phyloP scores from a whole-genome alignment of 2,329 filamentous ascomycete species.

The Alternaria arborescens region DNA sequence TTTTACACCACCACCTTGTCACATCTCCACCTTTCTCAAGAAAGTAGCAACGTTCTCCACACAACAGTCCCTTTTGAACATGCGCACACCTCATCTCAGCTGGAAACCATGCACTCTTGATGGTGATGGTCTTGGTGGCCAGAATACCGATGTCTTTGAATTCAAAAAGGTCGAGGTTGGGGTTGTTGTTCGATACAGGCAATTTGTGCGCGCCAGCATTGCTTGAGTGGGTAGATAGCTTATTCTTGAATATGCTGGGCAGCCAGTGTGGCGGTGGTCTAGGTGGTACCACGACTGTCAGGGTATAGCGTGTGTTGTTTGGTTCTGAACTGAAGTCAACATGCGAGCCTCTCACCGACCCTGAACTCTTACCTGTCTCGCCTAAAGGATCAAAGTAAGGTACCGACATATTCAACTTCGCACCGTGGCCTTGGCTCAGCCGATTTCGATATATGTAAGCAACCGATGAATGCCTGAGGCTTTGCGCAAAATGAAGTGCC shows the following conservation, averaged over 20 bases:
- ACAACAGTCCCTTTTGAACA: constrained; percentile 16
- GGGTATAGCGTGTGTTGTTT: constrained; percentile 33
- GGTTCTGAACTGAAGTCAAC: background rate
- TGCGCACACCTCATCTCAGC: constrained; percentile 35
- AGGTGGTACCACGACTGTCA: constrained; percentile 28
- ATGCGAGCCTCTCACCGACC: no score
- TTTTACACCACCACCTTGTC: constrained; percentile 25
- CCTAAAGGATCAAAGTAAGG: constrained; percentile 31
- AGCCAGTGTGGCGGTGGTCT: constrained; percentile 30
- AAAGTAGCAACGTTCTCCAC: constrained; percentile 37
- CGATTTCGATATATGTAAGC: background rate
- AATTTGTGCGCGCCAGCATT: constrained; percentile 14
- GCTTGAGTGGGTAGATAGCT: constrained; percentile 10
- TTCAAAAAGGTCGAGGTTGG: constrained; percentile 25
- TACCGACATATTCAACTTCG: background rate
- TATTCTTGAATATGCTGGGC: constrained; percentile 25
- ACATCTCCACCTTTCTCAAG: constrained; percentile 35
- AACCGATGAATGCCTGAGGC: background rate
- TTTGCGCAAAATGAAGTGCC: background rate
- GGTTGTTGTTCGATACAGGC: constrained; percentile 17
- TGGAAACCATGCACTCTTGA: constrained; percentile 27
- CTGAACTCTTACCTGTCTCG: constrained; percentile 11
- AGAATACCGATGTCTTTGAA: constrained; percentile 24
- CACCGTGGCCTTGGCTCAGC: background rate
- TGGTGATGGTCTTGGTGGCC: constrained; percentile 20